Evolutionary conservation across 2,329 filamentous ascomycete genomes (phyloP).

Genomic region (Exophiala sp.): DNA sequence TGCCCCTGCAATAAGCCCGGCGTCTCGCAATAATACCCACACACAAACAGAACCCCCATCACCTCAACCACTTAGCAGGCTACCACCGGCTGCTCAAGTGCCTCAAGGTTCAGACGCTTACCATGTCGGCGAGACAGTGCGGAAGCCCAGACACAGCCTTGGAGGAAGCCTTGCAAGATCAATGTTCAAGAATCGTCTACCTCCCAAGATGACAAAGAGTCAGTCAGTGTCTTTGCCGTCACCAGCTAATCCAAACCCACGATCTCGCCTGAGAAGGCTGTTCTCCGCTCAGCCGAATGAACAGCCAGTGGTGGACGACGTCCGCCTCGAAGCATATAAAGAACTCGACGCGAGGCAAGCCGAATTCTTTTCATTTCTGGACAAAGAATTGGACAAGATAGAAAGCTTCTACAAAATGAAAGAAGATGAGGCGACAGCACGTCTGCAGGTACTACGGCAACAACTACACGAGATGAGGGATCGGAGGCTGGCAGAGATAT

Average conservation of each 20-base stretch:
- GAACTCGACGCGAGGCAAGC: conserved; percentile 69
- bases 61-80: not conserved
- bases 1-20: conserved; percentile 56
- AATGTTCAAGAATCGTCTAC: conserved; percentile 16
- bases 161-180: conserved; percentile 12
- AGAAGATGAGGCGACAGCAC: conserved; percentile 75
- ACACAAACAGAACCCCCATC: not conserved
- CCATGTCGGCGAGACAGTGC: conserved; percentile 19
- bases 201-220: conserved; percentile 9
- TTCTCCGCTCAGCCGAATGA: conserved; percentile 32
- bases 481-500: conserved; percentile 68
- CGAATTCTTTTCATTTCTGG: conserved; percentile 86
- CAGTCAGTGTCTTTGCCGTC: conserved; percentile 18
- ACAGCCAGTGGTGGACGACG: conserved; percentile 43
- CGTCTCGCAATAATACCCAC: conserved; percentile 12
- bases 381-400: conserved; percentile 83
- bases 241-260: conserved; percentile 31
- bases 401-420: conserved; percentile 85
- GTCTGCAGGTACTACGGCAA: conserved; percentile 67
- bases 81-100: conserved; percentile 20
- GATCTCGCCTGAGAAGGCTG: conserved; percentile 40
- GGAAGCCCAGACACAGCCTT: conserved; percentile 8
- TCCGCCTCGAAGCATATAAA: conserved; percentile 55
- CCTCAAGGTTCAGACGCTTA: conserved; percentile 17
- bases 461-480: conserved; percentile 94